Evolutionary conservation across 2,329 filamentous ascomycete genomes (phyloP), one percentile per base, ranked within the genome.

Genomic region (Pseudomassariella vexata): DNA sequence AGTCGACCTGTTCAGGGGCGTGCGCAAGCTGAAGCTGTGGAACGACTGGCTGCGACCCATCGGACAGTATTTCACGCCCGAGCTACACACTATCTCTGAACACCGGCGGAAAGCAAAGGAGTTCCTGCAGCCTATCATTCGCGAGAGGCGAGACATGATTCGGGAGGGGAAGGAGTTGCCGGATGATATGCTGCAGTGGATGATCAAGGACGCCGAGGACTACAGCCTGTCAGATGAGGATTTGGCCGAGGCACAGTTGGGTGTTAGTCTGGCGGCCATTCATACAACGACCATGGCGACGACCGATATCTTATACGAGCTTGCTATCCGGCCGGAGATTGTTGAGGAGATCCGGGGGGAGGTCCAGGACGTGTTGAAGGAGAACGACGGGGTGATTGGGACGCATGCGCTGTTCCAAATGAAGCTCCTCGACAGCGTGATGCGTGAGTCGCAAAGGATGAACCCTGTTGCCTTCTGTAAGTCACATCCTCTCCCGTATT

Each of bases 281-380:
- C 65, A 70, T 38, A 70, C 67, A 0, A 72, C 66, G 0, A 59
- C 62, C 0, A 32, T 62, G 28, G 57, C 62, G 0, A 35, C 59
- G 0, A 66, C 62, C 0, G 20, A 10, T 10, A 32, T n/a, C 3
- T 55, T 79, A 24, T 73, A 67, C 44, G 66, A 70, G 33, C 47
- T 79, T 4, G 62, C 62, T 0, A 59, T 63, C 4, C 49, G 54
- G 36, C 71, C 69, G 0, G 62, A 74, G 20, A 53, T 68, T 34
- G 46, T 70, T 15, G 51, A 65, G 3, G 61, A 65, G n/a, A 49
- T 77, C 1, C 65, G 73, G 2, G 55, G 67, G 8, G 73, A 79
- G 42, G 63, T 73, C 10, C 45, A 52, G 5, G 35, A 45, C 0
- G 60, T 57, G 0, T 41, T 67, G 2, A 46, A 46, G 0, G 52